Base-by-base conservation (phyloP, 192 early-diverging fungal genomes). In the Rhizophagus prolifer region DNA sequence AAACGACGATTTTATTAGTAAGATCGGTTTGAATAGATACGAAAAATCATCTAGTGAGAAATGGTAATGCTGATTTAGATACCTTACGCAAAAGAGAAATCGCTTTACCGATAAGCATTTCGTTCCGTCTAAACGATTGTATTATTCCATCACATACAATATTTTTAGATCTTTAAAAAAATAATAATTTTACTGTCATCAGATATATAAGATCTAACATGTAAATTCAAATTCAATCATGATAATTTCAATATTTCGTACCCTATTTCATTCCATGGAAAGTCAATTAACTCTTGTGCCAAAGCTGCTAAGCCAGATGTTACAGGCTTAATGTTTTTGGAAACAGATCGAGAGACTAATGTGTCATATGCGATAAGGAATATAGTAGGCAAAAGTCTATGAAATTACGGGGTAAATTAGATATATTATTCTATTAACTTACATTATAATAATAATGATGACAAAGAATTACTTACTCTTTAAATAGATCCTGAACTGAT, bases 351-450 rank as follows among this genome's bases (percentile, higher is more conserved):
- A 9, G 85, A 83, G 4, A 83, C 79, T 21, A 96, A 83, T 1
- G 88, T 86, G 67, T 95, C 91, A 73, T 95, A 96, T 0, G 88
- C 86, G 46, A 94, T 84, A n/a, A 93, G 82, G 38, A 89, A 90
- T 62, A 94, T 78, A 10, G 90, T 90, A 16, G 94, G 94, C 28
- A 96, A 78, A 21, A 96, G 79, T 25, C 90, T 88, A 78, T 70
- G 71, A 10, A 64, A 71, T 50, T 26, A 13, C 9, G 46, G 26
- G 25, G 26, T 79, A 61, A 70, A 73, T n/a, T n/a, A 21, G 9
- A 23, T 4, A 68, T 23, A 2, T 41, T 36, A 66, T 66, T n/a
- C n/a, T 25, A 14, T 28, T 14, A 1, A 31, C 4, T 9, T 21
- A 62, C 36, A 14, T 2, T 7, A 73, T 26, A 21, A 62, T 41